Evolutionary conservation across 768 basidiomycete genomes (phyloP).

Genomic region (Dioszegia aurantiaca): DNA sequence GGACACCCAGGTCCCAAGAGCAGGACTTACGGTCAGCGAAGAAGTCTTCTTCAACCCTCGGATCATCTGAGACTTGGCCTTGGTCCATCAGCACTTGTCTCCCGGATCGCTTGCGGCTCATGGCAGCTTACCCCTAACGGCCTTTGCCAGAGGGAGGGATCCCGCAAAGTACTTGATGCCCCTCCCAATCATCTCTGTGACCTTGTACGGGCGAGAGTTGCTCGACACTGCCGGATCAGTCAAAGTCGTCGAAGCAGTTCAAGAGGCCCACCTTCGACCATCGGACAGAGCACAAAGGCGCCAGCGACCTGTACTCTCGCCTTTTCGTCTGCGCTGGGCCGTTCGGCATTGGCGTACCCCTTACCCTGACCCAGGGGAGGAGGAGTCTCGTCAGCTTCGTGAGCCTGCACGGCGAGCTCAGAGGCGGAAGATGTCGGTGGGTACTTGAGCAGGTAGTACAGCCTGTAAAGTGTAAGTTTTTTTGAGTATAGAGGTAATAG

Average conservation of each 20-base stretch:
- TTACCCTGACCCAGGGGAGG: slow-evolving; percentile 26
- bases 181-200: slow-evolving; percentile 40
- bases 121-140: slow-evolving; percentile 34
- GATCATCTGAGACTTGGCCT: slow-evolving; percentile 54
- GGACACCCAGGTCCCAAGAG: no score
- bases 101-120: neutral
- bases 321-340: slow-evolving; percentile 26
- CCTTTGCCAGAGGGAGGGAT: slow-evolving; percentile 45
- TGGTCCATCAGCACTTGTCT: neutral
- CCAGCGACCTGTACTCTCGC: slow-evolving; percentile 48
- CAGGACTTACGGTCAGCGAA: slow-evolving; percentile 47
- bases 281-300: slow-evolving; percentile 50
- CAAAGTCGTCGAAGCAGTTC: neutral
- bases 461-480: slow-evolving; percentile 20
- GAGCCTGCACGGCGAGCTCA: slow-evolving; percentile 19
- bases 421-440: slow-evolving; percentile 29
- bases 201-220: slow-evolving; percentile 42
- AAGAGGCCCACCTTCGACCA: slow-evolving; percentile 46
- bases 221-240: slow-evolving; percentile 33
- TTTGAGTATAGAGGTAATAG: no score
- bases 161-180: slow-evolving; percentile 44
- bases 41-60: slow-evolving; percentile 53
- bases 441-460: slow-evolving; percentile 49
- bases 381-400: slow-evolving; percentile 17
- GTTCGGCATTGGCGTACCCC: slow-evolving; percentile 28